Evolutionary conservation across 331 rosid genomes (phyloP), one percentile per base, ranked within the genome.

Genomic region (Acacia pycnantha): DNA sequence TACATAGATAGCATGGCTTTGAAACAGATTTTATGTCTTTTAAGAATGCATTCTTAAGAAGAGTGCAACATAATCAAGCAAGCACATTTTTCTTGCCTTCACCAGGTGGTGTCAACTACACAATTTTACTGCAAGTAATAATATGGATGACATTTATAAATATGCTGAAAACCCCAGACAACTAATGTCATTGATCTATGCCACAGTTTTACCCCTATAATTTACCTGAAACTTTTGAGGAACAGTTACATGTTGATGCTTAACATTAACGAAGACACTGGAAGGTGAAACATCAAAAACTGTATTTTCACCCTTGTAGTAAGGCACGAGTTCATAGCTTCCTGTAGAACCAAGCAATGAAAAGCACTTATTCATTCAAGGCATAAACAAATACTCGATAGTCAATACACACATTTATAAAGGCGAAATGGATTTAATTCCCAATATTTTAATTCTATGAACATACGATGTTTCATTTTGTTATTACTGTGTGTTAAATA

Each of bases 251-350:
- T 94, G 98, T 82, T 88, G 97, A 87, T 96, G 99, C 84, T 86
- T 91, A 75, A 96, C 92, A 83, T 79, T 88, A 81, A 92, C 90
- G 8, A 92, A 82, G 85, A 89, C 88, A 80, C 87, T 86, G 70
- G 97, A 87, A 29, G 99, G 98, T n/a, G 93, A 96, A 89, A 96
- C 91, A 78, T 92, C 99, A 90, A 95, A 95, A 54, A 92, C 90
- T 27, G 97, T 92, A 88, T 96, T 93, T 82, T 96, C 99, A 74
- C 99, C 99, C 92, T 91, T 94, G 90, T 96, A 96, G 88, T 88
- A 96, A 78, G 99, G 99, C 72, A 96, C 89, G 73, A 96, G 93
- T 86, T 89, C 91, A 78, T 90, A 96, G 50, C 79, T 86, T 86
- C 99, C 99, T 96, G 97, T 48, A 24, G 73, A 62, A 24, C 81